These are phyloP conservation scores for Stachybotrys chlorohalonatus DNA, from an alignment of 2,329 filamentous ascomycete species.

Conservation along the genomic window DNA sequence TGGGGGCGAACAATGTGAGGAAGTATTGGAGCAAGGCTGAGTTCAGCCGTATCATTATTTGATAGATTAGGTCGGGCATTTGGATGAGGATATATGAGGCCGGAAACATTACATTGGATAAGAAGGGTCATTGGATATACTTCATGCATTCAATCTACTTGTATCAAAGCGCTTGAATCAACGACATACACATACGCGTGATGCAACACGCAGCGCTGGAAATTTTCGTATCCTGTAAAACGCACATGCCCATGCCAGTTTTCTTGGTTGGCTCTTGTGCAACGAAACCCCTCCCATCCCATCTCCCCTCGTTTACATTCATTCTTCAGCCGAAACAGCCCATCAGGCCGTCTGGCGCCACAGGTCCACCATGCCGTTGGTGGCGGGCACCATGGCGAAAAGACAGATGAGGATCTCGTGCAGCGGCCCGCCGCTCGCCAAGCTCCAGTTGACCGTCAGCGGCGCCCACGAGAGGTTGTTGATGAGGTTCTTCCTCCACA, in stretches of 20 bases:
- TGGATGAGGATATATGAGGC: no score
- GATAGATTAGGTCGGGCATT: background rate
- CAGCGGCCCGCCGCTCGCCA: conserved; percentile 47
- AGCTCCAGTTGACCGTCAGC: conserved; percentile 75
- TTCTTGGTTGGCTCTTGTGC: no score
- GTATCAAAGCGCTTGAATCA: no score
- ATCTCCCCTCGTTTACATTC: background rate
- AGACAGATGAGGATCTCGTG: conserved; percentile 30
- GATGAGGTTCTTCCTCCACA: conserved; percentile 58
- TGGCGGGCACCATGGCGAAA: conserved; percentile 34
- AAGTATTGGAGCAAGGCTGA: conserved; percentile 72
- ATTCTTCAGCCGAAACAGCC: background rate
- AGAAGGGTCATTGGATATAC: background rate
- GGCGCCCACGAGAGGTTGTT: conserved; percentile 72
- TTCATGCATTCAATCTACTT: no score
- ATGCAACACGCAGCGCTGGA: no score
- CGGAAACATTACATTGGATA: background rate
- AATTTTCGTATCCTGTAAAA: no score
- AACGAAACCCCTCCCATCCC: no score
- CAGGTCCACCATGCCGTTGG: conserved; percentile 33
- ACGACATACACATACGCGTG: no score
- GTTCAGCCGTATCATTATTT: conserved; percentile 63
- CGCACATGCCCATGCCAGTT: no score
- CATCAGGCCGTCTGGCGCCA: conserved; percentile 29
- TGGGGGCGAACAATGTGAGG: conserved; percentile 83